Evolutionary conservation across 2,329 filamentous ascomycete species (phyloP), one percentile per base, ranked within the genome.

Genomic region (Hymenoscyphus linearis): DNA sequence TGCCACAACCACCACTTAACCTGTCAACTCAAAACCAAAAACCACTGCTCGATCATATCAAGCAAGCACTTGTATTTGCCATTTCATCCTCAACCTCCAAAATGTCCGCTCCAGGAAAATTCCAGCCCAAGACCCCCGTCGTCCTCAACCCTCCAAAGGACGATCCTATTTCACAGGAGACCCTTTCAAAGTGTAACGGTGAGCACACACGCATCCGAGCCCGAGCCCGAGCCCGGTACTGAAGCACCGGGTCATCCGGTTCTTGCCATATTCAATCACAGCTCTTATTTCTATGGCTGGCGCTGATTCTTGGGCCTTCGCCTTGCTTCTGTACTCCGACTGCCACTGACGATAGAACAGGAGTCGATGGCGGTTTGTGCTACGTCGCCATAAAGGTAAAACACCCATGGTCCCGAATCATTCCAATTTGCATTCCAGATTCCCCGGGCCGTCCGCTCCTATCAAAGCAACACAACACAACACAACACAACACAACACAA

Each of bases 151-250:
- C 91, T 40, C 95, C 95, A 14, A 98, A 96, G 78, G 83, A 91
- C 72, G 93, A 97, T 70, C 83, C 84, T 40, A 97, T 99, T 70
- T 86, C 87, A n/a, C 71, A 82, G 1, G 90, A 95, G 62, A 86
- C 93, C 69, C 82, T 99, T 64, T 81, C 87, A 44, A 88, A 89
- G 74, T 91, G 91, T 69, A 85, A 95, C 73, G 95, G 95, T 96
- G 80, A 71, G 31, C 31, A 31, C 27, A 31, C 31, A 31, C 31
- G 6, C 31, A 31, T n/a, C n/a, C 31, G 2, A 31, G 6, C 31
- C 6, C 31, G 31, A 5, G 10, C 10, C 3, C 3, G 31, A 31
- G 85, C 25, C 13, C 26, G 16, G 14, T 6, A 25, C 18, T 50
- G 18, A 25, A 22, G 40, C 18, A 5, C 9, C n/a, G n/a, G 10